Base-by-base conservation (phyloP, 1,139 yeast species). In the Saccharomyces hybrid region DNA sequence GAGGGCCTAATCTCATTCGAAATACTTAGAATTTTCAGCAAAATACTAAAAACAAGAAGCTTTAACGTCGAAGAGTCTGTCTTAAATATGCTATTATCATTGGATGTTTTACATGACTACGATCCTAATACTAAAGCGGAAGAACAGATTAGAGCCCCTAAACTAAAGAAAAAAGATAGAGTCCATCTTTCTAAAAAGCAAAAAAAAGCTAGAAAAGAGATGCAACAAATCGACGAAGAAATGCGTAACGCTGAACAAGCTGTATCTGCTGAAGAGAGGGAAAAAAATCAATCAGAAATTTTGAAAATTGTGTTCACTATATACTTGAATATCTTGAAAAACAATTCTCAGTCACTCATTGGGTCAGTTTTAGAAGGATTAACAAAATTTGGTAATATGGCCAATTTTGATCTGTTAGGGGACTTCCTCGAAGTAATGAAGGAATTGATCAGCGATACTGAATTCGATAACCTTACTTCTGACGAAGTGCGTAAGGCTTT, bases 331-430 rank as follows among this genome's bases (percentile, higher is more conserved):
- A 81, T 90, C 47, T 76, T 93, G 59, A 86, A 81, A 67, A 79
- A 78, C 28, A 78, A 82, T 49, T 79, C 82, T 28, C 80, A 81
- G 49, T 79, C 81, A n/a, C 75, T 93, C 54, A 83, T 89, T 77
- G 96, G 95, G 8, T 79, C 93, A 0, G 95, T 93, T 0, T 76
- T 93, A 52, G 98, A 93, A 74, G 98, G 98, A 5, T 74, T 93
- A 56, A 88, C 97, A 1, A 83, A 82, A 67, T 90, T 86, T 68
- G 96, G 98, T 2, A 93, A 86, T 66, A 84, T 91, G 83, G 91
- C 95, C 41, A 93, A 93, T 67, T 82, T 93, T 54, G 98, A 93
- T 61, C 76, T 93, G 53, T 79, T 93, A 62, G 98, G 98, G 30
- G 99, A 93, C 69, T 83, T 93, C 70, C 76, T 93, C 51, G 95